Evolutionary conservation across 805 yeast species (phyloP).

Genomic region (Novakomyces olei): DNA sequence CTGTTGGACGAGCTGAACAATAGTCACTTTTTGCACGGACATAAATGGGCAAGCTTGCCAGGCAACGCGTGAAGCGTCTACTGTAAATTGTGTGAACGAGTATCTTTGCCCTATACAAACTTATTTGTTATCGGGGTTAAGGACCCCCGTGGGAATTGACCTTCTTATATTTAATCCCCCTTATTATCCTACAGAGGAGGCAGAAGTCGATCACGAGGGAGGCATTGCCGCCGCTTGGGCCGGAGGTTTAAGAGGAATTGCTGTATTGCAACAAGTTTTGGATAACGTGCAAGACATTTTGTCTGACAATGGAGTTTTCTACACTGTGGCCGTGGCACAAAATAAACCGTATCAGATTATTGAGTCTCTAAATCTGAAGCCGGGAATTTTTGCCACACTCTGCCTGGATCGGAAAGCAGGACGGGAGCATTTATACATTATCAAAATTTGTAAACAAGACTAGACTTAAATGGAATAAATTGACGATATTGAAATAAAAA

Average conservation of each 20-base stretch:
- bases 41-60: too few relatives aligned
- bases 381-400: too few relatives aligned
- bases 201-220: neutral
- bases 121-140: neutral
- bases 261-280: neutral
- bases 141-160: neutral
- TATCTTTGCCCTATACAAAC: neutral
- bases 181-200: slow-evolving; percentile 1
- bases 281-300: neutral
- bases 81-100: too few relatives aligned
- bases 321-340: slow-evolving; percentile 2
- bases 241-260: neutral
- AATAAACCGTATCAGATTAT: neutral
- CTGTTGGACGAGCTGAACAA: too few relatives aligned
- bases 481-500: too few relatives aligned
- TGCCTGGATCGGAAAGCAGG: too few relatives aligned
- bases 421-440: too few relatives aligned
- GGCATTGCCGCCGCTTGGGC: slow-evolving; percentile 4
- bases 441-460: too few relatives aligned
- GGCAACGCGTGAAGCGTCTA: slow-evolving; percentile 1
- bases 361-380: too few relatives aligned
- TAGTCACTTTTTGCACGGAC: too few relatives aligned
- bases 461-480: too few relatives aligned
- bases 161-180: slow-evolving; percentile 3
- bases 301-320: slow-evolving; percentile 1